Base-by-base conservation (phyloP, 1,139 yeast genomes). In the Pneumocystis carinii region DNA sequence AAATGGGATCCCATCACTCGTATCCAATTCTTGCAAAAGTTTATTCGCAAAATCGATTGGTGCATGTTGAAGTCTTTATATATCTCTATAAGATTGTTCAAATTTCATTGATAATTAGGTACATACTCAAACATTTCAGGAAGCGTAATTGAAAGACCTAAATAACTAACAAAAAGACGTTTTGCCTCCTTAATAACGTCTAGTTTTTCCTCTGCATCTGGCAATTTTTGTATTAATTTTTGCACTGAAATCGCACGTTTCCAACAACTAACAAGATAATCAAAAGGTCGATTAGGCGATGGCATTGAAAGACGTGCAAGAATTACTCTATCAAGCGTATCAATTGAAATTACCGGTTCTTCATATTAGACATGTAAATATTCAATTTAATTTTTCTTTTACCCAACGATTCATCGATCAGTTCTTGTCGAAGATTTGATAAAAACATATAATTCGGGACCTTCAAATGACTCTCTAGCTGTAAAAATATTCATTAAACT, bases 61-160 rank as follows among this genome's bases (percentile, higher is more conserved):
- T 1, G 62, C 24, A 14, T 64, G 62, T 27, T 61, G 55, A 24
- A 2, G 55, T 19, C 55, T 48, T 48, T 48, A 48, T 10, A 19
- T 59, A 48, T 10, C n/a, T 59, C 6, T 2, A 38, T 29, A 14
- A 53, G 38, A 14, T 59, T 32, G 35, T 7, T 32, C 35, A 32
- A 15, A 10, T 24, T 24, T 10, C 10, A 24, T 24, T n/a, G n/a
- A 24, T 12, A 48, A 48, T 7, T 24, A 15, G 27, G 12, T 24
- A 24, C 42, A 39, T 63, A 59, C 35, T 78, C 68, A 66, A 84
- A 84, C 84, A 85, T 81, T 65, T 84, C 90, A 2, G 86, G 83
- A 10, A 84, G 80, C 71, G 84, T 89, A 70, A 87, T 83, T 48
- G 86, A 75, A 48, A 87, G 83, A 42, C 84, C 77, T 0, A 89